These are phyloP conservation scores for Elongisporangium undulatum DNA, from an alignment of 352 stramenopile species.

Conservation along the genomic window DNA sequence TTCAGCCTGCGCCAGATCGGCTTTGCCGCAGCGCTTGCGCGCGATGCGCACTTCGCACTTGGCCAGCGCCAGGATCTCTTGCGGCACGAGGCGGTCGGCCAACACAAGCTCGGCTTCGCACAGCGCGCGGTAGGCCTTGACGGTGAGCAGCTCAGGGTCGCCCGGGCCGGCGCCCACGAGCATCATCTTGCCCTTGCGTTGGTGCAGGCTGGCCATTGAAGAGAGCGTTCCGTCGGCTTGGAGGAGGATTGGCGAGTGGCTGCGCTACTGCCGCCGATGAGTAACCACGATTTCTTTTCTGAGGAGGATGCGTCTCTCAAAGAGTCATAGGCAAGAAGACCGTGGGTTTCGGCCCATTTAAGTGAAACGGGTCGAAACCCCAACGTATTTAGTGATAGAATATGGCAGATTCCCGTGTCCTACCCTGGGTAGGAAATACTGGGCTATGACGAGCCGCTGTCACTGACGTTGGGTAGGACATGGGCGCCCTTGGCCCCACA, in stretches of 20 bases:
- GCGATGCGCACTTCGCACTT: conserved; percentile 89
- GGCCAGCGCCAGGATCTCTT: conserved; percentile 89
- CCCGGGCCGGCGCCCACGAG: conserved; percentile 91
- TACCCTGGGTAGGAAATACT: background rate
- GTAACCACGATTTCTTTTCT: background rate
- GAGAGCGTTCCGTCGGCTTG: background rate
- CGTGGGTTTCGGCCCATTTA: background rate
- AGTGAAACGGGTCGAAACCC: background rate
- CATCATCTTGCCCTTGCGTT: conserved; percentile 49
- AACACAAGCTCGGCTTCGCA: conserved; percentile 90
- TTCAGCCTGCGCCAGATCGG: conserved; percentile 90
- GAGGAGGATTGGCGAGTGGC: background rate
- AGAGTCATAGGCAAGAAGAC: background rate
- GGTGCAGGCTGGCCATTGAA: background rate
- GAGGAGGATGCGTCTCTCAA: background rate
- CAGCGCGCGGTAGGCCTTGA: conserved; percentile 87
- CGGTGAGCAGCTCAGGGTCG: conserved; percentile 93
- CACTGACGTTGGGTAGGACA: background rate
- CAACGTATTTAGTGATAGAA: background rate
- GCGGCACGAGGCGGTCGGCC: conserved; percentile 90
- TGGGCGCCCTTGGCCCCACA: background rate
- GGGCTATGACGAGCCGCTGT: background rate
- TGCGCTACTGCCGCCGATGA: background rate
- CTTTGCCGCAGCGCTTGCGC: conserved; percentile 93
- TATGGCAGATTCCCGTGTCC: background rate